Base-by-base conservation (phyloP, 78 protist genomes). In the Speleostelium caveatum region DNA sequence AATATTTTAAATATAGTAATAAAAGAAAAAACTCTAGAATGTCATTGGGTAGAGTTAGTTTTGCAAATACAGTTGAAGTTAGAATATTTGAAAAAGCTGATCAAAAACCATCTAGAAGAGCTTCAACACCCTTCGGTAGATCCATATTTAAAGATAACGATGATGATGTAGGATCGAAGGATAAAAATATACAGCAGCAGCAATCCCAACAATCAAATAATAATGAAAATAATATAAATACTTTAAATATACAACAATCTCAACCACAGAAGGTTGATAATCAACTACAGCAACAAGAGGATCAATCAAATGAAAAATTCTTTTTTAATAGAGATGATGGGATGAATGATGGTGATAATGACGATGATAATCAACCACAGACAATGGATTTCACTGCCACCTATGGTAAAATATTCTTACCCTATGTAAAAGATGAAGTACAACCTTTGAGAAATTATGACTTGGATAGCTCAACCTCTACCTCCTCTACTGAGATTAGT, bases 321-420 rank as follows among this genome's bases (percentile, higher is more conserved):
- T 71, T 71, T 51, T 42, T 42, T 41, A n/a, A 49, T 26, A 30
- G 35, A 26, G 63, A 72, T 2, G 51, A 53, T 7, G n/a, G n/a
- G n/a, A n/a, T n/a, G n/a, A n/a, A n/a, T n/a, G 51, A 63, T 0
- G 69, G 66, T 0, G 41, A 28, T 5, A 41, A 30, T 12, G 73
- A 45, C 8, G 36, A 24, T 2, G 67, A 49, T 36, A 22, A 55
- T 30, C 79, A 60, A 30, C 68, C 33, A 67, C 62, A 49, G 16
- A 83, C 91, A 56, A 83, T 83, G 91, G 91, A 83, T 19, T 83
- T 83, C 35, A 83, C 91, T 24, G 68, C 53, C 17, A 59, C 72
- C 4, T 83, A 56, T 45, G 91, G 91, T 45, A 73, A 51, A 58
- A 83, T 83, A 28, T 83, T 56, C 33, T 67, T 83, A 42, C 91